Evolutionary conservation across 495 filamentous ascomycete genomes (phyloP).

Genomic region (Chlorociboria aeruginascens): DNA sequence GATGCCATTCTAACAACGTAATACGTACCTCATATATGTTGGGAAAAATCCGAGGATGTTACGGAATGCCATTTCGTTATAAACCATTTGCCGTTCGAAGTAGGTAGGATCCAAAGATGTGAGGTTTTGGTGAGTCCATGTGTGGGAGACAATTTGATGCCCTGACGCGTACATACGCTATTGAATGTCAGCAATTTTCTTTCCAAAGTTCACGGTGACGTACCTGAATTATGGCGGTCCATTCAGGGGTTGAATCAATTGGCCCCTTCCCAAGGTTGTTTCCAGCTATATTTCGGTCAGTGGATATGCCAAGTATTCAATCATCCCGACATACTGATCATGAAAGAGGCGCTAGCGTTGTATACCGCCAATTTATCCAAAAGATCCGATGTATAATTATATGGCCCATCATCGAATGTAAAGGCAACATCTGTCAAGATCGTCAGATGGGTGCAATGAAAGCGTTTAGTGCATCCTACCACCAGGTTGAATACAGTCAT

Average conservation of each 20-base stretch:
- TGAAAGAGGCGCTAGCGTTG: conserved; percentile 54
- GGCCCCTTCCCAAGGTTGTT: conserved; percentile 35
- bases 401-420: conserved; percentile 64
- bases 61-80: conserved; percentile 69
- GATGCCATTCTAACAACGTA: conserved; percentile 11
- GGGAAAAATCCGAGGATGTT: conserved; percentile 74
- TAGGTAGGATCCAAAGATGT: conserved; percentile 41
- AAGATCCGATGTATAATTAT: conserved; percentile 46
- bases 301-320: conserved; percentile 18
- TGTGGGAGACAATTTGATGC: conserved; percentile 80
- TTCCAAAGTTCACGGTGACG: background rate
- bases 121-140: conserved; percentile 72
- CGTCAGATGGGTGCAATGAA: background rate
- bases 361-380: conserved; percentile 48
- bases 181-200: background rate
- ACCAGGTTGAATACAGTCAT: conserved; percentile 39
- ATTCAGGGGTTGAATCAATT: conserved; percentile 12
- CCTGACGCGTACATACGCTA: conserved; percentile 54
- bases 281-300: conserved; percentile 42
- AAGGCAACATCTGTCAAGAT: conserved; percentile 36
- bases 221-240: conserved; percentile 13
- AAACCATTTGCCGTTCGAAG: conserved; percentile 56
- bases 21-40: conserved; percentile 54
- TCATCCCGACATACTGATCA: conserved; percentile 56
- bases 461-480: background rate